These are phyloP conservation scores for Neoboletus magnificus DNA, from an alignment of 768 basidiomycete species.

Conservation along the genomic window DNA sequence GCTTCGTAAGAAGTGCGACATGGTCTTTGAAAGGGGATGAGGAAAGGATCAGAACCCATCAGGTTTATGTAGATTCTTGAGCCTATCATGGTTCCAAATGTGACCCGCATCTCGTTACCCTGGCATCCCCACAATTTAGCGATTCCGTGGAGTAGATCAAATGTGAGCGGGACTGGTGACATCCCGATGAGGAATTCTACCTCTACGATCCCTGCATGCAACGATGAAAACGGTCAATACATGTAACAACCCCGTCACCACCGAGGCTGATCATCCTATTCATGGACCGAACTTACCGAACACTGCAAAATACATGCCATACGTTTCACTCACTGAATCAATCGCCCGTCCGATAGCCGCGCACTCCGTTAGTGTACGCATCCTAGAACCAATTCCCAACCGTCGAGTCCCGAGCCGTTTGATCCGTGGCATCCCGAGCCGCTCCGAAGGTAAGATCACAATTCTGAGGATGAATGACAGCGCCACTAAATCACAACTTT, in stretches of 20 bases:
- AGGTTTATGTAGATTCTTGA: slow-evolving; percentile 13
- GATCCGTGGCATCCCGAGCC: background rate
- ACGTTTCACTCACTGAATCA: background rate
- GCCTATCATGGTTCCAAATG: slow-evolving; percentile 3
- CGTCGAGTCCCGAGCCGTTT: slow-evolving; percentile 1
- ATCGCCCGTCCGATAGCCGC: background rate
- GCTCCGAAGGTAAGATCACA: background rate
- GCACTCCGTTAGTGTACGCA: background rate
- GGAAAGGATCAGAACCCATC: background rate
- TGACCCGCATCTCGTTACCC: background rate
- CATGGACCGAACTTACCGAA: background rate
- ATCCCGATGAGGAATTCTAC: background rate
- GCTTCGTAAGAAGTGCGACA: slow-evolving; percentile 40
- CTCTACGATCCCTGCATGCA: background rate
- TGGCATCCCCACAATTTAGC: background rate
- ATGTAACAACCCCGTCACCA: background rate
- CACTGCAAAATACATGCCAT: background rate
- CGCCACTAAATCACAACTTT: background rate
- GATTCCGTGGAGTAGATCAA: background rate
- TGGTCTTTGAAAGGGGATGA: background rate
- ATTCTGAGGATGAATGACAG: background rate
- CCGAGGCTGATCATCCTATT: background rate
- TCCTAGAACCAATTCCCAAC: background rate
- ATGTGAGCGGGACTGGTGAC: background rate
- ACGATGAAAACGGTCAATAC: background rate